Percentiles rank a stretch among this genome's conserved stretches.
Conservation (phyloP, 2,329 filamentous ascomycete species). For the Penicillium sp. region DNA sequence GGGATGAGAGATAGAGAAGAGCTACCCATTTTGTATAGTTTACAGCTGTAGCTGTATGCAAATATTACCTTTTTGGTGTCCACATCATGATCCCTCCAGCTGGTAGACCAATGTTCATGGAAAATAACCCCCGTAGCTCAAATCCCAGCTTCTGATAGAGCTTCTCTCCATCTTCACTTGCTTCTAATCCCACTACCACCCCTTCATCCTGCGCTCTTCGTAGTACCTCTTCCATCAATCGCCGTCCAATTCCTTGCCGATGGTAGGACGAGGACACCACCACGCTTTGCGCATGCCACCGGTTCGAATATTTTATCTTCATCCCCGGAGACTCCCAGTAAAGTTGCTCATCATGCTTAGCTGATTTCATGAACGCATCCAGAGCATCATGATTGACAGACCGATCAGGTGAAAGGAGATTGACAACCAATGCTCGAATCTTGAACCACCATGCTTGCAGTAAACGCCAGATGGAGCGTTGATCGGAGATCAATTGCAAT, state of each 20-base stretch:
- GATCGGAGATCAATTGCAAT: neutral
- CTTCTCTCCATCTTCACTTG: constrained; percentile 7
- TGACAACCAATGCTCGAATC: neutral
- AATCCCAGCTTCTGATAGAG: constrained; percentile 7
- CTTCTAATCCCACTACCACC: constrained; percentile 5
- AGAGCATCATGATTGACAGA: constrained; percentile 1
- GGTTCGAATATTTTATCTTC: constrained; percentile 3
- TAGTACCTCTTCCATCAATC: constrained; percentile 4
- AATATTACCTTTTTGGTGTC: neutral
- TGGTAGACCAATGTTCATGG: constrained; percentile 1
- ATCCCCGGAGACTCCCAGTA: constrained; percentile 10
- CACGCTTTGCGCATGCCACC: constrained; percentile 7
- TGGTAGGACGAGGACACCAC: constrained; percentile 1
- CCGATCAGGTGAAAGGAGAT: constrained; percentile 7
- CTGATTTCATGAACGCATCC: neutral
- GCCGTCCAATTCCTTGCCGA: constrained; percentile 3
- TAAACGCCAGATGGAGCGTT: neutral
- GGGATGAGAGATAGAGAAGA: too few relatives aligned
- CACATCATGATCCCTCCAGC: constrained; percentile 7
- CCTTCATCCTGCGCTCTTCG: constrained; percentile 2
- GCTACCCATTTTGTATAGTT: too few relatives aligned
- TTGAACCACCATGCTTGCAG: constrained; percentile 1
- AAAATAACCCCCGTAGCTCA: constrained; percentile 5
- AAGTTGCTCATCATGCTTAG: neutral
- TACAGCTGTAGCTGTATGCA: neutral